Evolutionary conservation across 495 filamentous ascomycete genomes (phyloP).

Genomic region (Penicillium lividum): DNA sequence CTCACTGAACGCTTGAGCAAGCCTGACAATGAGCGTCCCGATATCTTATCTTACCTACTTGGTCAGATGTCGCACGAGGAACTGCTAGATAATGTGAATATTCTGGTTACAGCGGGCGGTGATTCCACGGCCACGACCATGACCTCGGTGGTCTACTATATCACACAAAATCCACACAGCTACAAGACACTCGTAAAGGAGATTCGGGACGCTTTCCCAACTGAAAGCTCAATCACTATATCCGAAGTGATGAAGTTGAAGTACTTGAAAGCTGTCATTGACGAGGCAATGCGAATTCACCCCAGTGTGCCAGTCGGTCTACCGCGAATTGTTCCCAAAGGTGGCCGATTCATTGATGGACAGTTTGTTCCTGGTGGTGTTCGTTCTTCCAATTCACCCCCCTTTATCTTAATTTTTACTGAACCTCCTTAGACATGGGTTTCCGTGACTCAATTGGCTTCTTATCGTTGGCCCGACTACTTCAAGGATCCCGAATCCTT

Average conservation of each 20-base stretch:
- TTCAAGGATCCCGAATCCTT: not conserved
- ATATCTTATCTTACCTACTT: too few species aligned
- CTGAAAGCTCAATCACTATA: not conserved
- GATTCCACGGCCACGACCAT: not conserved
- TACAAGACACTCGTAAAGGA: not conserved
- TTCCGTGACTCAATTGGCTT: not conserved
- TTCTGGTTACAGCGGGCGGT: not conserved
- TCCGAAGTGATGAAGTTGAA: not conserved
- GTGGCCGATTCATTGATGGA: not conserved
- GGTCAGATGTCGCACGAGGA: not conserved
- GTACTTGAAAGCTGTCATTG: not conserved
- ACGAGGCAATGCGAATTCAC: not conserved
- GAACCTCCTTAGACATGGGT: not conserved
- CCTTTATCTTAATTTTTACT: too few species aligned
- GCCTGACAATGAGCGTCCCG: not conserved
- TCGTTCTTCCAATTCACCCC: too few species aligned
- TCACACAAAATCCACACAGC: not conserved
- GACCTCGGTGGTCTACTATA: not conserved
- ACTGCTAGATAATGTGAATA: not conserved
- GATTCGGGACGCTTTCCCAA: not conserved
- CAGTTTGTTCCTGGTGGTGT: not conserved
- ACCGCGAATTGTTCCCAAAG: not conserved
- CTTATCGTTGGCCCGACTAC: not conserved
- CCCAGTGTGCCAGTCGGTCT: not conserved
- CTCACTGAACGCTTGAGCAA: not conserved